Base-by-base conservation (phyloP, 495 filamentous ascomycete species). In the Penicillium nucicola region DNA sequence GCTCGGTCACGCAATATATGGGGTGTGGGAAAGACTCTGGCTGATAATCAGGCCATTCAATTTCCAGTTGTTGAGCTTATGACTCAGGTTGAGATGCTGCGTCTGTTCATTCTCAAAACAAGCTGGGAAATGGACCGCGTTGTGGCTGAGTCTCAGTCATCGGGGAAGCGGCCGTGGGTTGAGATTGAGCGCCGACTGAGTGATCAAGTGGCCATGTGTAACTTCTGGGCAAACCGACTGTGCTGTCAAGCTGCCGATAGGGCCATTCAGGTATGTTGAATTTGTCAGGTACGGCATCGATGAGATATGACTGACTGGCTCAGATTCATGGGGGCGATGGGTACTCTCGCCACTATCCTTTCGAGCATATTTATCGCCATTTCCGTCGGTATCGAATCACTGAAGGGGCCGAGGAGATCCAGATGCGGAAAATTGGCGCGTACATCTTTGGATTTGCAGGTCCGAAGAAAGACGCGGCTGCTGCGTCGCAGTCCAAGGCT, bases 161-260 rank as follows among this genome's bases (percentile, higher is more conserved):
- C 42, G 56, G 30, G 9, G 25, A 11, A 47, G 48, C 55, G 36
- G 18, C 60, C 64, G 8, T 68, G 65, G 66, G 52, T 71, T 22
- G 72, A 75, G 17, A 81, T 84, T 43, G 80, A 83, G 67, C 64
- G 64, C 46, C 64, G 66, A 39, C 60, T 85, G 8, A 76, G 77
- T 17, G 77, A 80, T 53, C 75, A 80, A 54, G 78, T 85, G 11
- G 69, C 64, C 45, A 84, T 85, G 82, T 84, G 81, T 60, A 84
- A 83, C 58, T 85, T 81, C 60, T 84, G 79, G 76, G 82, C 76
- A 1, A 83, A 84, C 56, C 61, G 79, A 33, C 60, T 84, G 10
- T 79, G 75, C 35, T 79, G 73, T 31, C 68, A 84, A 56, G 78
- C 81, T 30, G 80, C 82, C 5, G 82, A 85, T 58, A 62, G 73